Conservation (phyloP, 1,139 yeast species). For the Meyerozyma guilliermondii region DNA sequence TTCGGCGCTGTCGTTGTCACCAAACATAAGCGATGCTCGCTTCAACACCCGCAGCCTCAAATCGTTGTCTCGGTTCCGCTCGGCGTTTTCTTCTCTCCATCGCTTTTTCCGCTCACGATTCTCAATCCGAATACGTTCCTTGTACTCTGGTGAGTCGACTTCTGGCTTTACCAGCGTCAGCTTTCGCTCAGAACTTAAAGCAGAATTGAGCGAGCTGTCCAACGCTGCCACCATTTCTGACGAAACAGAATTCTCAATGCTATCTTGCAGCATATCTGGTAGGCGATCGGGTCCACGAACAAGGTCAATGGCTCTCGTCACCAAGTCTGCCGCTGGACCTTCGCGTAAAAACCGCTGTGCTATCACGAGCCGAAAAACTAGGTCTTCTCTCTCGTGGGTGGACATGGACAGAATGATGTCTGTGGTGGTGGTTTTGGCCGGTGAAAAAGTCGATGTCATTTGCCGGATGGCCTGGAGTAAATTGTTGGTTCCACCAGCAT, state of each 20-base stretch:
- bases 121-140: conserved; percentile 60
- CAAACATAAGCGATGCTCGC: conserved; percentile 66
- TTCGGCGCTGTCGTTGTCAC: conserved; percentile 49
- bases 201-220: neutral
- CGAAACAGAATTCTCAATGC: neutral
- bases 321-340: conserved; percentile 5
- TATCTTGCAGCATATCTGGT: neutral
- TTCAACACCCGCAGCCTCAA: conserved; percentile 70
- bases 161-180: conserved; percentile 21
- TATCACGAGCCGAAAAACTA: neutral
- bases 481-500: neutral
- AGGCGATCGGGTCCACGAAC: neutral
- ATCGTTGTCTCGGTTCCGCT: conserved; percentile 84
- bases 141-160: conserved; percentile 31
- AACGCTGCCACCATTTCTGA: neutral
- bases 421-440: conserved; percentile 1
- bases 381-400: neutral
- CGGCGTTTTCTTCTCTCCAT: conserved; percentile 84
- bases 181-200: neutral
- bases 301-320: neutral
- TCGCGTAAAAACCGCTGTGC: neutral
- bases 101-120: conserved; percentile 83
- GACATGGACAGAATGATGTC: neutral
- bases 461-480: conserved; percentile 1
- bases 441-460: neutral